Percentiles rank a stretch among this genome's conserved stretches.
Evolutionary conservation across 441 rosid genomes (phyloP).

Genomic region (Populus trichocarpa): DNA sequence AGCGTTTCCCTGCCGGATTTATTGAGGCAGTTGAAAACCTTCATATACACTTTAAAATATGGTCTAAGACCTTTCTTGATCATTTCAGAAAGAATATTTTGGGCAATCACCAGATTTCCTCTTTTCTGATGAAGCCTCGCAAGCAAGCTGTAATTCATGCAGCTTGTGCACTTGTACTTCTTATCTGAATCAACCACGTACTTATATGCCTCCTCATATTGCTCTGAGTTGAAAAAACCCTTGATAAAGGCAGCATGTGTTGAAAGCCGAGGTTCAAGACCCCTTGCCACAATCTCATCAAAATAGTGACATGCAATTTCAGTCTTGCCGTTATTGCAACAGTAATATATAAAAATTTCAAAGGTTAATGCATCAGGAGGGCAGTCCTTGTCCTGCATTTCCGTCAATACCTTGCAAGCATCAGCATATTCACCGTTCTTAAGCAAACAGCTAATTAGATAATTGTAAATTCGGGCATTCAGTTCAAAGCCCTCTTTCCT

Average conservation of each 20-base stretch:
- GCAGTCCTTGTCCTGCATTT: slow-evolving; percentile 36
- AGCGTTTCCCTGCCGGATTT: slow-evolving; percentile 28
- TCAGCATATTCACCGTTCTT: slow-evolving; percentile 25
- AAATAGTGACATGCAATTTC: slow-evolving; percentile 28
- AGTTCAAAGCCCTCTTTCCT: slow-evolving; percentile 32
- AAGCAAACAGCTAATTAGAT: slow-evolving; percentile 37
- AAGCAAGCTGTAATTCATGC: slow-evolving; percentile 39
- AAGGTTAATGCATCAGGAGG: slow-evolving; percentile 53
- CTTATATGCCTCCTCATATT: slow-evolving; percentile 37
- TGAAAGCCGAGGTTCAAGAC: slow-evolving; percentile 41
- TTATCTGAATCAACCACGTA: slow-evolving; percentile 34
- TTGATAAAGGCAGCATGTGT: slow-evolving; percentile 49
- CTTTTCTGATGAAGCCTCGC: slow-evolving; percentile 41
- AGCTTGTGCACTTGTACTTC: slow-evolving; percentile 23
- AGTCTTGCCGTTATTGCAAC: slow-evolving; percentile 26
- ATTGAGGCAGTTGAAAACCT: slow-evolving; percentile 33
- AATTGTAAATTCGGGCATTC: slow-evolving; percentile 29
- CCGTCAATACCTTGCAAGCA: slow-evolving; percentile 30
- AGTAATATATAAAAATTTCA: slow-evolving; percentile 41
- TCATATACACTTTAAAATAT: slow-evolving; percentile 24
- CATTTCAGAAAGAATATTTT: slow-evolving; percentile 47
- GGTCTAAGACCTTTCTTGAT: slow-evolving; percentile 51
- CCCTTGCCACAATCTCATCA: slow-evolving; percentile 23
- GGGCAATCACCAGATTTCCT: slow-evolving; percentile 33
- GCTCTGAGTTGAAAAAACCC: slow-evolving; percentile 28